Evolutionary conservation across 768 basidiomycete species (phyloP).

Genomic region (Leccinellum rugosiceps): DNA sequence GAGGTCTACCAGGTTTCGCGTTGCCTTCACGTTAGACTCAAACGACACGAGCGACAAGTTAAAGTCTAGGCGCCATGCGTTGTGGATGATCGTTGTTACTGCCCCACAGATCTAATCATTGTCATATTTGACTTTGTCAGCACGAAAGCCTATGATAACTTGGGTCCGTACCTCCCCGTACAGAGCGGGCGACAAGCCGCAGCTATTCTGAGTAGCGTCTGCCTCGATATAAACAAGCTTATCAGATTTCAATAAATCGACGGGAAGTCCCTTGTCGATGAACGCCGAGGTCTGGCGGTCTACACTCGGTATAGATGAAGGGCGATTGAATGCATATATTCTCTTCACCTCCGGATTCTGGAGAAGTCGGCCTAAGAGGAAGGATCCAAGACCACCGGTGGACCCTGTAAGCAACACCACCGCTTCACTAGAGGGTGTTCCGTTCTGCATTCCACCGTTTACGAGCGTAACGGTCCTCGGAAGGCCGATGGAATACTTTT

Average conservation of each 20-base stretch:
- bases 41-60: constrained; percentile 37
- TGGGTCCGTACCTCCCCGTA: constrained; percentile 31
- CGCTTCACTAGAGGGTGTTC: neutral
- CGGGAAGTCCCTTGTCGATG: constrained; percentile 32
- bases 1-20: constrained; percentile 32
- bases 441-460: neutral
- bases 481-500: neutral
- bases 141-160: too few relatives aligned
- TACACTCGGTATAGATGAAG: constrained; percentile 4
- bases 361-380: constrained; percentile 31
- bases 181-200: constrained; percentile 26
- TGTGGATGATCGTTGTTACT: constrained; percentile 30
- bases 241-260: constrained; percentile 22
- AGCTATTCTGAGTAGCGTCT: constrained; percentile 26
- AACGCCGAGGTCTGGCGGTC: constrained; percentile 35
- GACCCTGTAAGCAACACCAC: constrained; percentile 36
- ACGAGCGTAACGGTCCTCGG: neutral
- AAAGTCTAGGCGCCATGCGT: constrained; percentile 35
- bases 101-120: constrained; percentile 11
- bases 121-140: neutral
- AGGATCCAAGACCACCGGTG: constrained; percentile 41
- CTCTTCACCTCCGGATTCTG: constrained; percentile 16
- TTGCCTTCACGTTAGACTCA: constrained; percentile 35
- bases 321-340: constrained; percentile 35
- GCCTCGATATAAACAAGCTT: constrained; percentile 39